Percentiles rank a stretch among this genome's conserved stretches.
These are phyloP conservation scores for Yarrowia divulgata DNA, from an alignment of 805 yeast species.

Conservation along the genomic window DNA sequence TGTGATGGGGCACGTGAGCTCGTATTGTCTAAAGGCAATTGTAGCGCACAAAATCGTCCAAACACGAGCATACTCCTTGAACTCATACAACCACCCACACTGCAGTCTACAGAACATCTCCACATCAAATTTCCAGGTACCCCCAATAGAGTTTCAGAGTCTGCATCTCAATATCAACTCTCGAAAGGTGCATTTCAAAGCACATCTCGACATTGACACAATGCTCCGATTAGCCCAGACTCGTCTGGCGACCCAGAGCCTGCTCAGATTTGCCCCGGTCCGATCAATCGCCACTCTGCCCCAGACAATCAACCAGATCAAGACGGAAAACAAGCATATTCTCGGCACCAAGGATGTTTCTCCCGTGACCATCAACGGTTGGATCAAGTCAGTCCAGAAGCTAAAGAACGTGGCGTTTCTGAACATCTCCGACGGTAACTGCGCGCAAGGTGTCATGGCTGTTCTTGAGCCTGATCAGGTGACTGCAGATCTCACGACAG, in stretches of 20 bases:
- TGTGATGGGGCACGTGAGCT: too few relatives aligned
- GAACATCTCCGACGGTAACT: constrained; percentile 81
- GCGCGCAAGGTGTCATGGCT: constrained; percentile 61
- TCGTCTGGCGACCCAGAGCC: constrained; percentile 3
- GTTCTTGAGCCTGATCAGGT: constrained; percentile 51
- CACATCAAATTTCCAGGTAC: too few relatives aligned
- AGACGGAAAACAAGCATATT: constrained; percentile 41
- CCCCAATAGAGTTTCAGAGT: constrained; percentile 5
- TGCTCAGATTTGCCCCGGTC: background rate
- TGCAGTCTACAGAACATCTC: too few relatives aligned
- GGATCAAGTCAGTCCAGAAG: constrained; percentile 73
- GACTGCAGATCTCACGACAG: constrained; percentile 51
- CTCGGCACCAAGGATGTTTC: constrained; percentile 15
- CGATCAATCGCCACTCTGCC: constrained; percentile 14
- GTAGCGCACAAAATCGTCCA: too few relatives aligned
- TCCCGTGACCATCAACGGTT: constrained; percentile 66
- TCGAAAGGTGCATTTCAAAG: background rate
- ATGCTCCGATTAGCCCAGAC: constrained; percentile 19
- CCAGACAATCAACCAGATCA: constrained; percentile 35
- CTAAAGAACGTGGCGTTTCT: constrained; percentile 81
- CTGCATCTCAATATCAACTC: constrained; percentile 12
- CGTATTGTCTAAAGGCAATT: too few relatives aligned
- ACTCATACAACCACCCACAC: too few relatives aligned
- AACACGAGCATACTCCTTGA: too few relatives aligned
- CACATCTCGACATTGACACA: background rate